Evolutionary conservation across 2,329 filamentous ascomycete genomes (phyloP).

Genomic region (Pyricularia grisea): DNA sequence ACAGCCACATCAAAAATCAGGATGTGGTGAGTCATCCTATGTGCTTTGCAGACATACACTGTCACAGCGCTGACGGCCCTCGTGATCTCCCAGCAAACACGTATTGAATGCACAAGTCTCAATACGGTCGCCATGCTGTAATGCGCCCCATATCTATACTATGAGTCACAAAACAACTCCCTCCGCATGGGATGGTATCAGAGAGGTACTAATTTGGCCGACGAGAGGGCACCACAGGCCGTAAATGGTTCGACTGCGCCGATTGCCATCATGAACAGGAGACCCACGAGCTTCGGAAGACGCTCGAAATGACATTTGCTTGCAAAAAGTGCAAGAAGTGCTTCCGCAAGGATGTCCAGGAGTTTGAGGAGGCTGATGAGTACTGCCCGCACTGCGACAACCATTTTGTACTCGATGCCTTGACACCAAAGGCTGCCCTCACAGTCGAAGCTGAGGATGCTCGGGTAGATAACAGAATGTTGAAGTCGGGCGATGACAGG

Average conservation of each 20-base stretch:
- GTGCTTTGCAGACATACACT: neutral
- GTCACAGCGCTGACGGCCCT: conserved; percentile 4
- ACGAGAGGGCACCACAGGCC: conserved; percentile 42
- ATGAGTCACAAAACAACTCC: neutral
- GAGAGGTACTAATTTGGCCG: neutral
- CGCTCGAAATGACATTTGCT: conserved; percentile 82
- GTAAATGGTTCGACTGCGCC: conserved; percentile 98
- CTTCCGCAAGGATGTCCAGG: conserved; percentile 85
- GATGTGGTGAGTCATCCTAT: conserved; percentile 17
- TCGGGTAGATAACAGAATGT: conserved; percentile 77
- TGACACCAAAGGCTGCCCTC: conserved; percentile 72
- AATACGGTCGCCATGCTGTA: conserved; percentile 92
- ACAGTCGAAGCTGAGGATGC: conserved; percentile 88
- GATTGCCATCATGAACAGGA: conserved; percentile 85
- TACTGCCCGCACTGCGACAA: conserved; percentile 99
- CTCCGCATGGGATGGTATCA: neutral
- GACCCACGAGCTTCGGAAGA: conserved; percentile 65
- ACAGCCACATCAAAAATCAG: neutral
- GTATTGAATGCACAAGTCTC: conserved; percentile 95
- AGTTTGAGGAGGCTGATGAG: conserved; percentile 95
- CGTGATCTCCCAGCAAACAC: conserved; percentile 65
- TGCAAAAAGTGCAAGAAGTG: conserved; percentile 99
- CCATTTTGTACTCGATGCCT: conserved; percentile 88
- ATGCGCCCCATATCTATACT: neutral
- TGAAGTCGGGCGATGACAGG: conserved; percentile 68